Evolutionary conservation across 2,329 filamentous ascomycete genomes (phyloP).

Genomic region (Monosporascus sp.): DNA sequence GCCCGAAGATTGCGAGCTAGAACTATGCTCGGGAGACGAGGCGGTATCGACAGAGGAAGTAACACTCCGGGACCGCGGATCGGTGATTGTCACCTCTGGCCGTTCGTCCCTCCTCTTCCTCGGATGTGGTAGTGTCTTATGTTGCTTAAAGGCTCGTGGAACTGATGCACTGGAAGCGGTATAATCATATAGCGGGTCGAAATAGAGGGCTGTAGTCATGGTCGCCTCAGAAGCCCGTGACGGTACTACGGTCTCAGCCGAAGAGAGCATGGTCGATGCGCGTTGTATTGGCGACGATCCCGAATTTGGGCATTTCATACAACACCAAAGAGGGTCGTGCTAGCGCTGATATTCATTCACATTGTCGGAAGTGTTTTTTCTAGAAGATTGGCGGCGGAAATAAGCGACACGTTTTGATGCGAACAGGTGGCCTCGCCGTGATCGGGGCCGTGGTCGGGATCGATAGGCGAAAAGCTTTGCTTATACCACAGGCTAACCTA

Average conservation of each 20-base stretch:
- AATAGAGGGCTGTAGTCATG: constrained; percentile 20
- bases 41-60: constrained; percentile 22
- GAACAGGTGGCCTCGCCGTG: too few species aligned
- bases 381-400: neutral
- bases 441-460: too few species aligned
- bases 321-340: constrained; percentile 15
- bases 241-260: constrained; percentile 22
- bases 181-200: constrained; percentile 22
- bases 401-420: too few species aligned
- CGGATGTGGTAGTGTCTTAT: constrained; percentile 35
- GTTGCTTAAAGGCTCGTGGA: constrained; percentile 31
- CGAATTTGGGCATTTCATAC: constrained; percentile 1
- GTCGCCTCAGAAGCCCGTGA: neutral
- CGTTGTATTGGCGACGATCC: neutral
- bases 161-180: constrained; percentile 18
- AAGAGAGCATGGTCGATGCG: constrained; percentile 22
- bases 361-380: constrained; percentile 8
- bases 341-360: constrained; percentile 15
- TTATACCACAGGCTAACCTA: too few species aligned
- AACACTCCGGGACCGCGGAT: constrained; percentile 18
- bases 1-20: constrained; percentile 30
- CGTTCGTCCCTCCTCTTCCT: constrained; percentile 18
- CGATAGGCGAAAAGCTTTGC: too few species aligned
- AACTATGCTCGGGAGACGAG: constrained; percentile 14
- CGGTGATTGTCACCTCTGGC: constrained; percentile 6